Evolutionary conservation across 805 yeast species (phyloP).

Genomic region (Sugiyamaella chiloensis): DNA sequence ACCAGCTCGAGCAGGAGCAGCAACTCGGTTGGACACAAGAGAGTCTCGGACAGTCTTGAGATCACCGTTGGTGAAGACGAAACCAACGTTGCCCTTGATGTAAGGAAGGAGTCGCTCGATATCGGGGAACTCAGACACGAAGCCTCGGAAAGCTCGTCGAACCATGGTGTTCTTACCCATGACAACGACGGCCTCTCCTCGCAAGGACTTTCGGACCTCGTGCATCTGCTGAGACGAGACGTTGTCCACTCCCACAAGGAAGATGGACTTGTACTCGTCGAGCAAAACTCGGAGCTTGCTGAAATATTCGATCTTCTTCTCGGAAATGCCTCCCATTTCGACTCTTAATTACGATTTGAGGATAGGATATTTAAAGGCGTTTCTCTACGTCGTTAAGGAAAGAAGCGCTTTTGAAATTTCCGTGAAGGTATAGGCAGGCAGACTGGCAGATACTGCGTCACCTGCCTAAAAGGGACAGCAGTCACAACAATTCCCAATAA

Average conservation of each 20-base stretch:
- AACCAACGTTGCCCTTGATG: constrained; percentile 98
- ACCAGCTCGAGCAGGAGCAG: constrained; percentile 99
- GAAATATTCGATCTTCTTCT: constrained; percentile 95
- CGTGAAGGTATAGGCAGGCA: too few species aligned
- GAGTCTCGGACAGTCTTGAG: constrained; percentile 88
- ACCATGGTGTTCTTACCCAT: constrained; percentile 99
- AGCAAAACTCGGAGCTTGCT: constrained; percentile 89
- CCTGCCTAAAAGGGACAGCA: too few species aligned
- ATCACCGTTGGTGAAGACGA: constrained; percentile 97
- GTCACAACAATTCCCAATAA: too few species aligned
- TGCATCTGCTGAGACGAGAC: constrained; percentile 99
- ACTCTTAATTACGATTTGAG: constrained; percentile 44
- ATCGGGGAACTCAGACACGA: constrained; percentile 91
- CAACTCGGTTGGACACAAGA: constrained; percentile 88
- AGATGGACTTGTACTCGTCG: constrained; percentile 96
- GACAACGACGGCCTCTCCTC: constrained; percentile 91
- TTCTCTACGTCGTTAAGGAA: constrained; percentile 8
- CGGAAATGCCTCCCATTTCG: constrained; percentile 99
- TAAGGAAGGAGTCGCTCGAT: constrained; percentile 91
- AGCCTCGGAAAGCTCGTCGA: constrained; percentile 98
- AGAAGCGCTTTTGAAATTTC: too few species aligned
- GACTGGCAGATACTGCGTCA: too few species aligned
- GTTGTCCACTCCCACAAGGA: constrained; percentile 99
- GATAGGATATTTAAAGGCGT: constrained; percentile 39
- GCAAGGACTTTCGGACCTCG: constrained; percentile 95